A percentile compares a stretch with the other conserved stretches of the same genome.
These are phyloP conservation scores for Wickerhamiella australiensis DNA, from an alignment of 805 yeast genomes.

Conservation along the genomic window DNA sequence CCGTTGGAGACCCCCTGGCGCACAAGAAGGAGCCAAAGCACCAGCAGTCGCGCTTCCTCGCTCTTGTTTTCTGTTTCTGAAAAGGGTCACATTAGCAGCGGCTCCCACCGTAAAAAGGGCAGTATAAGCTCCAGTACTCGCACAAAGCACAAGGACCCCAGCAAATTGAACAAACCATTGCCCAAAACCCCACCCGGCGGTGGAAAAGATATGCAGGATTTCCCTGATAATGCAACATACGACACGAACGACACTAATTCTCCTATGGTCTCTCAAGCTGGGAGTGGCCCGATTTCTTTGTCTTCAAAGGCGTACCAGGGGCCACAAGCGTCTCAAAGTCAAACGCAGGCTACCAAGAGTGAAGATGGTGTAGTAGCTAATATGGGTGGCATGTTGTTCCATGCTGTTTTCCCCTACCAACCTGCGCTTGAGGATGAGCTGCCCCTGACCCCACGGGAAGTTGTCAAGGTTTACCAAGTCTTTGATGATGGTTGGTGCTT, in stretches of 20 bases:
- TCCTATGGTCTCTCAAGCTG: neutral
- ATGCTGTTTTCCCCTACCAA: slow-evolving; percentile 55
- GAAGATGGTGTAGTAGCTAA: slow-evolving; percentile 19
- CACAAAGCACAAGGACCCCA: slow-evolving; percentile 1
- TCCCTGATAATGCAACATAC: neutral
- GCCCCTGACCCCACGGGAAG: slow-evolving; percentile 51
- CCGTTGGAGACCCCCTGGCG: slow-evolving; percentile 6
- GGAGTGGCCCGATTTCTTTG: neutral
- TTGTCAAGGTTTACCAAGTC: slow-evolving; percentile 59
- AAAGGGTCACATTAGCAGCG: neutral
- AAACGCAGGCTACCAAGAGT: neutral
- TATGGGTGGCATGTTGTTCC: slow-evolving; percentile 30
- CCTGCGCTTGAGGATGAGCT: slow-evolving; percentile 82
- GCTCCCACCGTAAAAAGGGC: neutral
- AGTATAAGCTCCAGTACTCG: slow-evolving; percentile 5
- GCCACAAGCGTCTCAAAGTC: neutral
- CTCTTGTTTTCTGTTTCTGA: slow-evolving; percentile 5
- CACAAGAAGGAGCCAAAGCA: slow-evolving; percentile 4
- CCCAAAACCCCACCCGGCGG: slow-evolving; percentile 16
- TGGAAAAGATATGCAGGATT: neutral
- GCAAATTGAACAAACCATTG: slow-evolving; percentile 18
- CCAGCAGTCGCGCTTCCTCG: slow-evolving; percentile 8
- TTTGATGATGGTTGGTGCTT: slow-evolving; percentile 97
- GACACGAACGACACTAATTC: neutral
- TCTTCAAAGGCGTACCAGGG: neutral